Evolutionary conservation across 2,329 filamentous ascomycete genomes (phyloP), one percentile per base, ranked within the genome.

Genomic region (Fonsecaea erecta): DNA sequence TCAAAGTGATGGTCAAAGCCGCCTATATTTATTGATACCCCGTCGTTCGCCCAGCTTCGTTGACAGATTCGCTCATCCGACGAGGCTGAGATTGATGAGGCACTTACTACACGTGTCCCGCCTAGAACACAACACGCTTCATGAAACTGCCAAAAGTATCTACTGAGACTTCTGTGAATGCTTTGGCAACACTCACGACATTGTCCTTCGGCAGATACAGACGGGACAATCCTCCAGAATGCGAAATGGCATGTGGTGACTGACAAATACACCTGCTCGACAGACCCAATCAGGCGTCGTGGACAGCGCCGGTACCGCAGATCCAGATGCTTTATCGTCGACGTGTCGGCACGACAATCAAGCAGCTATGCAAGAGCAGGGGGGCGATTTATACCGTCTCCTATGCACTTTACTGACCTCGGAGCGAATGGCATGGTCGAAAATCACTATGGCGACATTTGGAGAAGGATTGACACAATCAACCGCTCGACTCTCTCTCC

Each of bases 371-470:
- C 37, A 43, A 18, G 37, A 43, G 7, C 16, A 18, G n/a, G n/a
- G 37, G 16, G 16, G 12, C 1, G n/a, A 30, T 18, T 18, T 43
- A 5, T 43, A 18, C 16, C n/a, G 37, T 43, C n/a, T 16, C n/a
- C 6, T 43, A n/a, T 18, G 37, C 37, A 18, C 4, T 18, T 18
- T 18, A 14, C 16, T 18, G 35, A 40, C 16, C 12, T 40, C 4
- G 35, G 16, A 43, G 37, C 62, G 56, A 62, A 55, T 62, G 18
- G 30, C 32, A 43, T 60, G 34, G n/a, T 26, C 34, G 34, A 48
- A 60, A 5, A 26, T 4, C 8, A 26, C n/a, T 48, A 65, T 62
- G 58, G 59, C 63, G 63, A 65, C 63, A 65, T 65, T 30, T 32
- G 53, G 48, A 48, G 58, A 30, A n/a, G 18, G 6, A 14, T 30